Conservation (phyloP, 1,139 yeast genomes). For the Protomyces arabidopsidicola region DNA sequence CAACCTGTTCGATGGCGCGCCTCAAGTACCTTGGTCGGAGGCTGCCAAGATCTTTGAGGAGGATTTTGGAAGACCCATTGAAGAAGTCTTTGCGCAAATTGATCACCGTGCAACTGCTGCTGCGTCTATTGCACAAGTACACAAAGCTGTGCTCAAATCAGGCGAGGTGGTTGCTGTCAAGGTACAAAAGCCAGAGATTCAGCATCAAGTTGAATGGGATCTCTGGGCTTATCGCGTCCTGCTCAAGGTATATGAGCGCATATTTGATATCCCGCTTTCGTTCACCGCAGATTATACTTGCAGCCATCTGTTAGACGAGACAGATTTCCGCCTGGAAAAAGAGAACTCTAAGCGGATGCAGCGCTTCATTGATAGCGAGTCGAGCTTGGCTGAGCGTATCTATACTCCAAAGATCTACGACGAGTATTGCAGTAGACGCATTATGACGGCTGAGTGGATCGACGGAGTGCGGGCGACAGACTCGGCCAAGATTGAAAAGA, state of each 20-base stretch:
- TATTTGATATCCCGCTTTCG: slow-evolving; percentile 62
- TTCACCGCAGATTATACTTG: slow-evolving; percentile 57
- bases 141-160: slow-evolving; percentile 49
- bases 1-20: slow-evolving; percentile 64
- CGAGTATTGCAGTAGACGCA: slow-evolving; percentile 48
- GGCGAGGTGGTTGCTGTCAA: slow-evolving; percentile 63
- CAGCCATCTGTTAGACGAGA: slow-evolving; percentile 55
- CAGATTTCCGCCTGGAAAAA: slow-evolving; percentile 57
- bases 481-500: slow-evolving; percentile 44
- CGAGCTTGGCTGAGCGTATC: slow-evolving; percentile 41
- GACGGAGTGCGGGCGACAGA: slow-evolving; percentile 59
- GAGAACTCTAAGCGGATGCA: slow-evolving; percentile 47
- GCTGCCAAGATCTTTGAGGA: slow-evolving; percentile 47
- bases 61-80: slow-evolving; percentile 46
- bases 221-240: slow-evolving; percentile 53
- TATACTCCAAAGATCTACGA: slow-evolving; percentile 54
- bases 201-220: slow-evolving; percentile 56
- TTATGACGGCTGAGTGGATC: slow-evolving; percentile 69
- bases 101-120: slow-evolving; percentile 59
- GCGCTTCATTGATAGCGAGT: slow-evolving; percentile 40
- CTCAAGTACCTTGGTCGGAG: slow-evolving; percentile 57
- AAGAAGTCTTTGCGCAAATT: slow-evolving; percentile 46
- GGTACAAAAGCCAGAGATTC: slow-evolving; percentile 60
- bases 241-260: slow-evolving; percentile 51
- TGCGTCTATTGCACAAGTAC: slow-evolving; percentile 74